Conservation (phyloP, 495 filamentous ascomycete species). For the Aspergillus wentii region DNA sequence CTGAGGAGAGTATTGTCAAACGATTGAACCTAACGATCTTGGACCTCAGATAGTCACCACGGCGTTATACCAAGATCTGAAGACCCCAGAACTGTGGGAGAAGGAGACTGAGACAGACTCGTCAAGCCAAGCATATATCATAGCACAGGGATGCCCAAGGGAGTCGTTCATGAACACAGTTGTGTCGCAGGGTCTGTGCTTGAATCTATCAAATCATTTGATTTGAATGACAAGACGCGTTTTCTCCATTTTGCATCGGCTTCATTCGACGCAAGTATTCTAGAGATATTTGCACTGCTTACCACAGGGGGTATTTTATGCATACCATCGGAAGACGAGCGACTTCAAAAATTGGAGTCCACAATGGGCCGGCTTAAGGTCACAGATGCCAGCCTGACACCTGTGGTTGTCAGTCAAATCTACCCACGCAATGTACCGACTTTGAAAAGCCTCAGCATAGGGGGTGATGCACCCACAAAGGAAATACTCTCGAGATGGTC, state of each 20-base stretch:
- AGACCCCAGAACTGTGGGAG: too few relatives aligned
- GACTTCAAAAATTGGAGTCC: slow-evolving; percentile 24
- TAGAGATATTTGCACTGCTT: slow-evolving; percentile 45
- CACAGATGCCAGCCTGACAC: slow-evolving; percentile 29
- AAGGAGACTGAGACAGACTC: not conserved
- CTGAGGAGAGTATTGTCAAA: too few relatives aligned
- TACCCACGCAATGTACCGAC: slow-evolving; percentile 18
- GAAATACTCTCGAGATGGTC: slow-evolving; percentile 37
- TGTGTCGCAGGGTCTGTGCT: slow-evolving; percentile 10
- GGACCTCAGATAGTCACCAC: too few relatives aligned
- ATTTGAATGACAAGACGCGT: too few relatives aligned
- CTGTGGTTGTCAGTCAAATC: slow-evolving; percentile 23
- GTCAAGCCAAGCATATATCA: slow-evolving; percentile 4
- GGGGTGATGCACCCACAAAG: slow-evolving; percentile 34
- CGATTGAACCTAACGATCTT: too few relatives aligned
- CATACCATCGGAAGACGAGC: slow-evolving; percentile 43
- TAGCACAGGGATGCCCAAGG: slow-evolving; percentile 34
- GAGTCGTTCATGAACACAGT: slow-evolving; percentile 34
- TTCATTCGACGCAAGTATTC: slow-evolving; percentile 47
- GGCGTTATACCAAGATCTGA: too few relatives aligned
- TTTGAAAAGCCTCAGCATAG: slow-evolving; percentile 22
- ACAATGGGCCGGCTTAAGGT: slow-evolving; percentile 22
- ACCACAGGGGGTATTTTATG: slow-evolving; percentile 45
- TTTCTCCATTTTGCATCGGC: slow-evolving; percentile 46
- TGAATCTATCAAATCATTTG: too few relatives aligned